These are phyloP conservation scores for Albizia julibrissin DNA, from an alignment of 306 rosid genomes.

Conservation along the genomic window DNA sequence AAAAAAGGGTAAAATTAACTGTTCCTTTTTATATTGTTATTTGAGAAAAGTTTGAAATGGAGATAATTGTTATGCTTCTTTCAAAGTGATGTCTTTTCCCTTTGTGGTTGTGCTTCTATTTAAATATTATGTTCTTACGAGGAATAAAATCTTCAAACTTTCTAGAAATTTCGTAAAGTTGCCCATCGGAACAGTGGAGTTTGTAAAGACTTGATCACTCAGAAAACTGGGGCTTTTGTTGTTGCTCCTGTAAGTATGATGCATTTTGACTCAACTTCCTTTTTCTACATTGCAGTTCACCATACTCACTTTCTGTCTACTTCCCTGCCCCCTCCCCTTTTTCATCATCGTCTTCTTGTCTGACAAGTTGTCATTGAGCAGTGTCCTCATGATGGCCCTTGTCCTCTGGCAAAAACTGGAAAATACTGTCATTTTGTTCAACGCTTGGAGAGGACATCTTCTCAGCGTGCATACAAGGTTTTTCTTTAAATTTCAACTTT, in stretches of 20 bases:
- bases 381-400: constrained; percentile 95
- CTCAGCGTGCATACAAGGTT: constrained; percentile 89
- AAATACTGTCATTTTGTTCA: constrained; percentile 94
- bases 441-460: constrained; percentile 90
- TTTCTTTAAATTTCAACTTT: constrained; percentile 24
- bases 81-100: not conserved
- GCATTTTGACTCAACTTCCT: constrained; percentile 5
- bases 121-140: constrained; percentile 9
- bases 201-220: constrained; percentile 68
- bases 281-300: constrained; percentile 4
- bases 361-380: constrained; percentile 41
- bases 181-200: constrained; percentile 41
- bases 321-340: not conserved
- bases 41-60: not conserved
- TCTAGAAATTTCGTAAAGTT: constrained; percentile 67
- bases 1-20: constrained; percentile 60
- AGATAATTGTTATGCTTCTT: constrained; percentile 14
- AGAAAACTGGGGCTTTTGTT: constrained; percentile 64
- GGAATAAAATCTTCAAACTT: constrained; percentile 26
- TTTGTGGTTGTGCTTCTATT: constrained; percentile 26
- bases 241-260: constrained; percentile 88
- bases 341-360: constrained; percentile 7
- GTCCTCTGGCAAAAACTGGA: constrained; percentile 83
- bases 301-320: not conserved
- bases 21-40: not conserved